A percentile compares a stretch with the other conserved stretches of the same genome.
phyloP scores from a whole-genome alignment of 1,284 basidiomycete genomes.

The Leccinum griseonigrum region DNA sequence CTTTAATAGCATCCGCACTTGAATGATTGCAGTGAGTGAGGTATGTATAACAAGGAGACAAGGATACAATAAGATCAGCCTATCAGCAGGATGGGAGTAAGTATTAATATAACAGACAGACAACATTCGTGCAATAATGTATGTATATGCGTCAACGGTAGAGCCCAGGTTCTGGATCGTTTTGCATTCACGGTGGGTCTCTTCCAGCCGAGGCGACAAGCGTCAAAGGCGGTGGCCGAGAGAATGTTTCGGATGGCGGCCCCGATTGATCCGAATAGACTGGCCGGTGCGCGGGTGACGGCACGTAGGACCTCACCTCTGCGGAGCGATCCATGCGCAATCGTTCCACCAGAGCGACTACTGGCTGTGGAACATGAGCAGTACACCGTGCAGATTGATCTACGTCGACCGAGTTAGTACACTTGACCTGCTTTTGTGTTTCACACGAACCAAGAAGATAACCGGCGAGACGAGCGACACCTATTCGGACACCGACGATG shows the following conservation, averaged over 20 bases:
- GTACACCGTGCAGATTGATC: conserved; percentile 27
- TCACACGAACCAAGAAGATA: conserved; percentile 49
- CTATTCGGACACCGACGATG: conserved; percentile 89
- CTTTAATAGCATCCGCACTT: not conserved
- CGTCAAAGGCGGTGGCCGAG: conserved; percentile 33
- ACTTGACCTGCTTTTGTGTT: not conserved
- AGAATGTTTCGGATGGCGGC: conserved; percentile 32
- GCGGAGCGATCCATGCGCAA: conserved; percentile 47
- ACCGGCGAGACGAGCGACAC: conserved; percentile 69
- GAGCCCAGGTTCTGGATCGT: not conserved
- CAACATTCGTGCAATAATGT: conserved; percentile 17
- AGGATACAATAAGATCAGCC: conserved; percentile 21
- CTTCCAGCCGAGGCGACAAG: conserved; percentile 5
- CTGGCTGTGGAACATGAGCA: conserved; percentile 22
- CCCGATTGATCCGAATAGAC: conserved; percentile 18
- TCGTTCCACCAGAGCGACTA: conserved; percentile 39
- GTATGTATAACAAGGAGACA: conserved; percentile 15
- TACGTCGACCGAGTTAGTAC: conserved; percentile 14
- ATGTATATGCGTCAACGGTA: conserved; percentile 17
- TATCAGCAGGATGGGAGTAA: conserved; percentile 18
- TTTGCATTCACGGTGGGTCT: conserved; percentile 14
- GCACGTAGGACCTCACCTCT: conserved; percentile 48
- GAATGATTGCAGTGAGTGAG: not conserved
- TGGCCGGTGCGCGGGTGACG: conserved; percentile 14
- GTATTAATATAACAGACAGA: conserved; percentile 20